Base-by-base conservation (phyloP, 257 asterid genomes). In the Nicotiana noctiflora region DNA sequence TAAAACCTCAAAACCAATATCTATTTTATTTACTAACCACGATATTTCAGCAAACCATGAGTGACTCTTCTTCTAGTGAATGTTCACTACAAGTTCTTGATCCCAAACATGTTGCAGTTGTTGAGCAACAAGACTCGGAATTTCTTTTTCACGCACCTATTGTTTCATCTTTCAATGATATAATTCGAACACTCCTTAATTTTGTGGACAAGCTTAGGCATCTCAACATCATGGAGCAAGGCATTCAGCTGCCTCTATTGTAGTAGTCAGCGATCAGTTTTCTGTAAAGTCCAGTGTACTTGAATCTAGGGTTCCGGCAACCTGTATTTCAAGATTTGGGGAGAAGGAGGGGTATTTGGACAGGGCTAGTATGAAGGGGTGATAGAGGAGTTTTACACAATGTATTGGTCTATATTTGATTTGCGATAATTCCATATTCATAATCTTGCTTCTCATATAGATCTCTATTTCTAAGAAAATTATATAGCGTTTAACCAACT, bases 121-220 rank as follows among this genome's bases (percentile, higher is more conserved):
- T 67, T 18, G 76, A 67, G 11, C 76, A 27, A 67, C 7, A 67
- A 10, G 31, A 4, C 5, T 67, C 55, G 9, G 8, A 0, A 34
- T 34, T 34, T 34, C 44, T 6, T n/a, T 5, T 37, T n/a, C n/a
- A 37, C 19, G 85, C 92, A 27, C 92, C 89, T 0, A 81, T 87
- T 1, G 76, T 77, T 5, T 85, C 89, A 0, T 85, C 90, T 19
- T 87, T 84, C 83, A 52, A 89, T 7, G 81, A 80, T n/a, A 61
- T 79, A 3, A 84, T 87, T 11, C 82, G 83, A 0, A 88, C 90
- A 0, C 90, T 87, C 19, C 88, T 87, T 0, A 85, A 87, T 52
- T 67, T 86, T 5, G 59, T 89, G 0, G 91, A 88, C 82, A 59
- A 80, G 76, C 55, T 67, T 37, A 3, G 55, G 46, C 76, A 67